phyloP scores from a whole-genome alignment of 1,284 basidiomycete genomes.

The Puccinia hordei region DNA sequence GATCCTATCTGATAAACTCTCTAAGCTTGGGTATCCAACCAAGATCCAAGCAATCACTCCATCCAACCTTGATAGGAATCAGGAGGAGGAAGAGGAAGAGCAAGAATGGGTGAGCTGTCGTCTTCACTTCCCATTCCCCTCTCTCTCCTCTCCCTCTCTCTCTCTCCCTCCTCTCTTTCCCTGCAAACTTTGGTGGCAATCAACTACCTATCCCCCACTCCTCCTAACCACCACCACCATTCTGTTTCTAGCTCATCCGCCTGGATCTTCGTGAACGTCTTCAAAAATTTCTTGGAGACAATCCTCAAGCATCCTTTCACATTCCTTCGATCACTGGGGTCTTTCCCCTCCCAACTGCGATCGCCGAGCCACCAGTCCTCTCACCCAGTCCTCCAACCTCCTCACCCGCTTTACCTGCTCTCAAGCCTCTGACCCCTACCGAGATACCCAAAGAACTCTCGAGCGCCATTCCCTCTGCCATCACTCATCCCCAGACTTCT shows the following conservation, averaged over 20 bases:
- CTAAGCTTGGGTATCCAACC: slow-evolving; percentile 39
- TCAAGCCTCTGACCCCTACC: neutral
- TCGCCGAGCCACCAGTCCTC: neutral
- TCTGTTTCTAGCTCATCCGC: neutral
- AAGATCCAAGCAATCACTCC: neutral
- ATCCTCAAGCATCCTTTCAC: slow-evolving; percentile 18
- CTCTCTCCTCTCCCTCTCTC: neutral
- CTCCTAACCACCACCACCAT: neutral
- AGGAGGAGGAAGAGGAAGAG: slow-evolving; percentile 10
- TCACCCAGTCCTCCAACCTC: neutral
- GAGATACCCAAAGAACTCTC: slow-evolving; percentile 33
- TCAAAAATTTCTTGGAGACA: slow-evolving; percentile 5
- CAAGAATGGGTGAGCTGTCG: slow-evolving; percentile 16
- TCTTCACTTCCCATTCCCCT: neutral
- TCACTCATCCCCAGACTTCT: neutral
- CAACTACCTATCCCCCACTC: neutral
- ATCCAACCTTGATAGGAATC: neutral
- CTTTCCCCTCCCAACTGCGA: slow-evolving; percentile 27
- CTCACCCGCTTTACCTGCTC: slow-evolving; percentile 14
- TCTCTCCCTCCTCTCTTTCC: neutral
- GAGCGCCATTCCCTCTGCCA: slow-evolving; percentile 7
- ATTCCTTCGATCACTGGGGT: slow-evolving; percentile 40
- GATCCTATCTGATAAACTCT: slow-evolving; percentile 41
- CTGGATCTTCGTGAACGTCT: slow-evolving; percentile 34
- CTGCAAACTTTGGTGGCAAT: neutral